These are phyloP conservation scores for Trichophyton equinum DNA, from an alignment of 2,329 filamentous ascomycete genomes.

Conservation along the genomic window DNA sequence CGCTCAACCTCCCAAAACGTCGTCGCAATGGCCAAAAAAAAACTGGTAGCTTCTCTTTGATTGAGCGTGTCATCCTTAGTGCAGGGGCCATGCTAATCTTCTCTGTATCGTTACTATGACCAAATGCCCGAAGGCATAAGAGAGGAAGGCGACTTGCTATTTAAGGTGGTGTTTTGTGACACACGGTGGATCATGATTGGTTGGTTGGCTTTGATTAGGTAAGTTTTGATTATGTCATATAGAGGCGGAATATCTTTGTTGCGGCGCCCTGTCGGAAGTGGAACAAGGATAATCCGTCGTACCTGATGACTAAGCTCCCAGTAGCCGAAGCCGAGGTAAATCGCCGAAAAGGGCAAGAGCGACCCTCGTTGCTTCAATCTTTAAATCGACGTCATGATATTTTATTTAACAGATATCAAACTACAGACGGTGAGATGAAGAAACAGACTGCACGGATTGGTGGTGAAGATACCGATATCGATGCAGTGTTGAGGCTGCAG, in stretches of 20 bases:
- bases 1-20: background rate
- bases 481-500: background rate
- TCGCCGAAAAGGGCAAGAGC: background rate
- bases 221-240: background rate
- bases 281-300: background rate
- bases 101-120: constrained; percentile 60
- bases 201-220: background rate
- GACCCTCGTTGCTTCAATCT: background rate
- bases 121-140: constrained; percentile 41
- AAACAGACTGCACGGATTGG: background rate
- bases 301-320: background rate
- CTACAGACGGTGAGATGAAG: background rate
- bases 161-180: background rate
- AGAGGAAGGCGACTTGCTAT: background rate
- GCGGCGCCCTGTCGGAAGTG: background rate
- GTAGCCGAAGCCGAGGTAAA: background rate
- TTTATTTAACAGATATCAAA: background rate
- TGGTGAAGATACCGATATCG: background rate
- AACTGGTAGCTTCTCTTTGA: constrained; percentile 64
- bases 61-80: constrained; percentile 92
- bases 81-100: constrained; percentile 74
- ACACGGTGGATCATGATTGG: background rate
- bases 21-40: constrained; percentile 37
- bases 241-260: background rate
- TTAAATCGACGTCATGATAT: background rate